phyloP scores from a whole-genome alignment of 2,329 filamentous ascomycete species.

The Leptographium lundbergii region DNA sequence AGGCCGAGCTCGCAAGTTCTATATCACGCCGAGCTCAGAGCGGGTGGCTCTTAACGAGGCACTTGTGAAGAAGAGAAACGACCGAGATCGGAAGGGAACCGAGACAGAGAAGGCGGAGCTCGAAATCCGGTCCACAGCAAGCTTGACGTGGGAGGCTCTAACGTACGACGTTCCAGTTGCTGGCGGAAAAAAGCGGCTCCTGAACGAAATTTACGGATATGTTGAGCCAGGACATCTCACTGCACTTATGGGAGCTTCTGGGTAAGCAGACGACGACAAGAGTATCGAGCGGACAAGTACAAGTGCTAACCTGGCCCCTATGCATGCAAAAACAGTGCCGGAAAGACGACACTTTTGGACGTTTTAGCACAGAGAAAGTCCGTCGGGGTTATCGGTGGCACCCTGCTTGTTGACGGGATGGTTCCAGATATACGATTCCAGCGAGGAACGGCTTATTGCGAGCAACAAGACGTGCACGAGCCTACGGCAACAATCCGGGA shows the following conservation, averaged over 20 bases:
- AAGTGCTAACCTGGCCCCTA: no score
- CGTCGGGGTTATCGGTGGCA: constrained; percentile 39
- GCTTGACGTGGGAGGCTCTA: constrained; percentile 76
- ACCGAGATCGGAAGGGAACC: constrained; percentile 31
- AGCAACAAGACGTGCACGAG: constrained; percentile 51
- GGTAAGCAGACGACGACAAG: no score
- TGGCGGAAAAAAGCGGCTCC: constrained; percentile 40
- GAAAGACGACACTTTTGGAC: constrained; percentile 76
- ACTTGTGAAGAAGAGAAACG: constrained; percentile 46
- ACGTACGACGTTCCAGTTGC: constrained; percentile 60
- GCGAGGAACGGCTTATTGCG: constrained; percentile 47
- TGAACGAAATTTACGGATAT: constrained; percentile 49
- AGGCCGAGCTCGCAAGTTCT: no score
- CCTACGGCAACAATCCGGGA: constrained; percentile 50
- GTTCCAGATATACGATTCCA: constrained; percentile 46
- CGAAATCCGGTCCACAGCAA: constrained; percentile 45
- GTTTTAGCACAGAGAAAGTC: constrained; percentile 53
- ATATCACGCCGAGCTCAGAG: no score
- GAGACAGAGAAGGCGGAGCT: constrained; percentile 37
- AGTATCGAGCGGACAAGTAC: no score
- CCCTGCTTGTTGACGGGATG: constrained; percentile 40
- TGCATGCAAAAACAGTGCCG: no score
- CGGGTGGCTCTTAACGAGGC: no score
- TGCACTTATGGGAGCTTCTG: constrained; percentile 67
- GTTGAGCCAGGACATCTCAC: constrained; percentile 67